These are phyloP conservation scores for Yarrowia sp. DNA, from an alignment of 805 yeast species.

Conservation along the genomic window DNA sequence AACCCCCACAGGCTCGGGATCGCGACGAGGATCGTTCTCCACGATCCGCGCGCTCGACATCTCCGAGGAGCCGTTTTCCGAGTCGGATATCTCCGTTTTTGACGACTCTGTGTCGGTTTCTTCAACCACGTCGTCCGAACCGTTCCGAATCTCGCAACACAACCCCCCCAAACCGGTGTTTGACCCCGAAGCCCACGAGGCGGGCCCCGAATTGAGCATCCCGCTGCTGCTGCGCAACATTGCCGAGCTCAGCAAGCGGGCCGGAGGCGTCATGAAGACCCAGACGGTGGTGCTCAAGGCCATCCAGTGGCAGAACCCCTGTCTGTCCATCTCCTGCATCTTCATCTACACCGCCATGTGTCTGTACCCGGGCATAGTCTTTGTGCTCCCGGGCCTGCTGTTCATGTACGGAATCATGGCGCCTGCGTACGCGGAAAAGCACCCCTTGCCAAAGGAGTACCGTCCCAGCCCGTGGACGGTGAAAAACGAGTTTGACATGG, in stretches of 20 bases:
- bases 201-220: constrained; percentile 32
- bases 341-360: constrained; percentile 37
- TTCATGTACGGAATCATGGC: constrained; percentile 38
- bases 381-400: constrained; percentile 17
- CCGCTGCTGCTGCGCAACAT: constrained; percentile 31
- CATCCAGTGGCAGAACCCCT: constrained; percentile 38
- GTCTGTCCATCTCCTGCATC: constrained; percentile 36
- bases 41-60: constrained; percentile 31
- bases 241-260: constrained; percentile 35
- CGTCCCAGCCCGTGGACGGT: constrained; percentile 19
- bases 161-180: constrained; percentile 34
- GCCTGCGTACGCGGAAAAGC: constrained; percentile 37
- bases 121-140: background rate
- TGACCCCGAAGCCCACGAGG: constrained; percentile 22
- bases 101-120: constrained; percentile 13
- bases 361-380: constrained; percentile 26
- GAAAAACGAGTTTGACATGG: constrained; percentile 28
- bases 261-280: constrained; percentile 30
- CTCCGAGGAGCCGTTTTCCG: constrained; percentile 37
- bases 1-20: constrained; percentile 30
- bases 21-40: constrained; percentile 24
- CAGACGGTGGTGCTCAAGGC: constrained; percentile 31
- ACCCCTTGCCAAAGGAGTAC: constrained; percentile 28
- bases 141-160: constrained; percentile 17
- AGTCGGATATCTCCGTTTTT: constrained; percentile 29